Base-by-base conservation (phyloP, 306 rosid species). In the Datisca glomerata region DNA sequence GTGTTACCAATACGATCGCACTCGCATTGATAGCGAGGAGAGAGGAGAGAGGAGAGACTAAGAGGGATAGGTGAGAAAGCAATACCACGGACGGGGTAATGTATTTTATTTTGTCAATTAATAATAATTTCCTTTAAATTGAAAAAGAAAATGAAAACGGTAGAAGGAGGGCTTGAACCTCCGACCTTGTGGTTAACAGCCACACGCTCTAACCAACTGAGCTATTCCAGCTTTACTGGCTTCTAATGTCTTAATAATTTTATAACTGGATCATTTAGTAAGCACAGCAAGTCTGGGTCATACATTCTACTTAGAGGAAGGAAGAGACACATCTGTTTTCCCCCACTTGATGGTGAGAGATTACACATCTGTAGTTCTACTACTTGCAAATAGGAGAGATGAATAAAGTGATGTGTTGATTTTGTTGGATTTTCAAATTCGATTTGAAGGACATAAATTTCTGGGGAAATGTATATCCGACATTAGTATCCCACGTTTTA, bases 241-340 rank as follows among this genome's bases (percentile, higher is more conserved):
- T 12, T 6, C 0, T 28, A 12, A 4, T 28, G n/a, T 31, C 0
- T 3, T 31, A 0, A 3, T 31, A 0, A 8, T 8, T 8, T 31
- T 8, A 8, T 0, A 12, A 81, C 92, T 79, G 24, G 94, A 81
- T 61, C 96, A 86, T 56, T 81, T 86, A 14, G 86, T 86, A 18
- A 86, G 79, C 39, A 66, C 92, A 17, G 96, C 76, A 15, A 86
- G 86, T 69, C 63, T 86, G 72, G 96, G 94, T 14, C 92, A 86
- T 43, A 81, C 92, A 21, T 86, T 86, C 76, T 72, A 69, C 77
- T 86, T 86, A 17, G 94, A 86, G 43, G 96, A 86, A 62, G 94
- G 53, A 18, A 59, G 79, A 9, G 96, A 86, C 56, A 75, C 86
- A 6, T 65, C 94, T 3, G 76, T 73, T 44, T 81, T 86, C 60